Base-by-base conservation (phyloP, 208 protist genomes). In the Wallacemonas rigidus region DNA sequence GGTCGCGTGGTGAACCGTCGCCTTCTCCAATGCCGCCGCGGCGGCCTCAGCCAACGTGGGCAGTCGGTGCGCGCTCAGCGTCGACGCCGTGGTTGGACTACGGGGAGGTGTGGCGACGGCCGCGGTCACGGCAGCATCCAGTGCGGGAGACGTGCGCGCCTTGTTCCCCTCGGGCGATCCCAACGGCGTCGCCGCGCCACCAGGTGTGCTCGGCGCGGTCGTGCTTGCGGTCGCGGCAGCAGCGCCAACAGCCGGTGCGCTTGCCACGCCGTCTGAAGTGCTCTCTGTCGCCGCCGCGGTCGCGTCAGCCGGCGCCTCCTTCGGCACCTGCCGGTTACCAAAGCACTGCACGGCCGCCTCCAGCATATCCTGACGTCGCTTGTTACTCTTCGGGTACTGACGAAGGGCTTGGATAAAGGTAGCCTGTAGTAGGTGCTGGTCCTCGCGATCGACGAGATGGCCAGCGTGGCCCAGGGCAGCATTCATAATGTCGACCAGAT, bases 401-500 rank as follows among this genome's bases (percentile, higher is more conserved):
- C 77, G 67, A 5, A 96, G 85, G 2, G 89, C 87, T 58, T 88
- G 81, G 58, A 96, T 85, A 38, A 94, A 86, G 48, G 88, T 85
- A 0, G 82, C 86, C 86, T 96, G 91, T 44, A 96, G 71, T 5
- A 80, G 79, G 75, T 94, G 91, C 70, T 96, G 91, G 61, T 96
- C 91, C 51, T 93, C 89, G 35, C 91, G 86, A 69, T 92, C 86
- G 38, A 96, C 91, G 2, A 96, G 85, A 62, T 96, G 91, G 9
- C 91, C 91, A 39, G 85, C 86, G n/a, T 88, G 87, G 77, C 89
- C 93, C 38, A 96, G 88, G 2, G 91, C 91, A 1, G 91, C 91
- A 74, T 92, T 93, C 89, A 94, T 94, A 26, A 96, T 69, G 60
- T 94, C 91, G 1, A 94, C 89, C 80, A 94, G 86, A 55, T 89